Evolutionary conservation across 2,329 filamentous ascomycete genomes (phyloP).

Genomic region (Zarea fungicola): DNA sequence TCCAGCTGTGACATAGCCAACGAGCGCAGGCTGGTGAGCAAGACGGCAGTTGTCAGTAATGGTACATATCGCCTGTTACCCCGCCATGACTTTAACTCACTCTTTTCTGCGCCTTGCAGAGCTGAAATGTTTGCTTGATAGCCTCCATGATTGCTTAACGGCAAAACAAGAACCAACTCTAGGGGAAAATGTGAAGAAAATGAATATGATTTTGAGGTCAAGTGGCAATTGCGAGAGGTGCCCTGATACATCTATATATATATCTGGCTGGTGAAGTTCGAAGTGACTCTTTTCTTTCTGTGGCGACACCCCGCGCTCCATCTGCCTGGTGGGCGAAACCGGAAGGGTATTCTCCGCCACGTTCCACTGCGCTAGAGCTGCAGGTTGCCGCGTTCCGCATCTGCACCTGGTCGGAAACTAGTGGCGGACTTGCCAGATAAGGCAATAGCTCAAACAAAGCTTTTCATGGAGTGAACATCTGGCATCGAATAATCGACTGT

Average conservation of each 20-base stretch:
- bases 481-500: no score
- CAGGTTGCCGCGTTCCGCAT: conserved; percentile 9
- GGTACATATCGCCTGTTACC: not conserved
- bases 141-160: conserved; percentile 43
- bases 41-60: conserved; percentile 18
- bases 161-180: not conserved
- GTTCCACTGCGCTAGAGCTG: conserved; percentile 3
- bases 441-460: no score
- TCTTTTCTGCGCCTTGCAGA: conserved; percentile 54
- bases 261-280: not conserved
- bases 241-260: conserved; percentile 1
- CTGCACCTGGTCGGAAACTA: not conserved
- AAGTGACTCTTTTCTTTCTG: conserved; percentile 2
- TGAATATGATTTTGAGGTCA: not conserved
- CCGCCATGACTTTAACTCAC: conserved; percentile 34
- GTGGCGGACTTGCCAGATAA: conserved; percentile 12
- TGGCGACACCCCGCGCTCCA: conserved; percentile 9
- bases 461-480: no score
- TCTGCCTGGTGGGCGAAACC: conserved; percentile 7
- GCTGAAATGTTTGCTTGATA: conserved; percentile 54
- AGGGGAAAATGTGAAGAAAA: not conserved
- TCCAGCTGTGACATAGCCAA: conserved; percentile 94
- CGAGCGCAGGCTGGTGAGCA: conserved; percentile 64
- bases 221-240: not conserved
- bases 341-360: conserved; percentile 13